Conservation (phyloP, 2,329 filamentous ascomycete species). For the Cadophora luteo-olivacea region DNA sequence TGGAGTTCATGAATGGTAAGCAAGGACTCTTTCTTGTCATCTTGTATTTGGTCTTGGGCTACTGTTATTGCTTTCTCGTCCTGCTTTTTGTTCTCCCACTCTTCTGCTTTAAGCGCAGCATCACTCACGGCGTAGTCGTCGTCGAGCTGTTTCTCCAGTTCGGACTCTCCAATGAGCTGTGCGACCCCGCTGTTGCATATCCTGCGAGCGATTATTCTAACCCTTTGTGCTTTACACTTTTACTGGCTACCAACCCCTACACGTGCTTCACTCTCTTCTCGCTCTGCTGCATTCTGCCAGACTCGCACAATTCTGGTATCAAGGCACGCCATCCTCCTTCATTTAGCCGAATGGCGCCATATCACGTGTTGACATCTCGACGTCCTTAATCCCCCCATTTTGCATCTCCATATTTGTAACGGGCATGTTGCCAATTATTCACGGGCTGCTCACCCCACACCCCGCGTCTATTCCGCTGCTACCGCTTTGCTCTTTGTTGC, state of each 20-base stretch:
- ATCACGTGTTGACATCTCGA: conserved; percentile 35
- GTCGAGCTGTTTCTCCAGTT: not conserved
- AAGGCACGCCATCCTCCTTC: conserved; percentile 19
- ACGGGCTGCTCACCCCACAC: not conserved
- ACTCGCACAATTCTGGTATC: not conserved
- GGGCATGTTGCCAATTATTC: not conserved
- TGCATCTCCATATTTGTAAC: conserved; percentile 11
- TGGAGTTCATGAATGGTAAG: conserved; percentile 31
- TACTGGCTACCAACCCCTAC: not conserved
- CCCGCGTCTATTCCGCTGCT: conserved; percentile 12
- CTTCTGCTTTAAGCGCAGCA: not conserved
- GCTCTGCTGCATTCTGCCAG: not conserved
- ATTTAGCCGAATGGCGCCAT: conserved; percentile 34
- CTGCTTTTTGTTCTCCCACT: not conserved
- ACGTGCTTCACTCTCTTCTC: not conserved
- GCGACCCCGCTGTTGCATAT: conserved; percentile 7
- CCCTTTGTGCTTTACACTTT: not conserved
- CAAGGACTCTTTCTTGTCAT: conserved; percentile 6
- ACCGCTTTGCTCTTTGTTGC: not conserved
- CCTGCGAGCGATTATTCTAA: not conserved
- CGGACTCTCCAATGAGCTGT: conserved; percentile 8
- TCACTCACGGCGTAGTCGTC: not conserved
- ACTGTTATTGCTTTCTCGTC: not conserved
- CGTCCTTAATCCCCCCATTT: not conserved
- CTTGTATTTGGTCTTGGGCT: conserved; percentile 10